Percentiles rank a stretch among this genome's conserved stretches.
phyloP scores from a whole-genome alignment of 768 basidiomycete species.

The Rubroboletus satanas region DNA sequence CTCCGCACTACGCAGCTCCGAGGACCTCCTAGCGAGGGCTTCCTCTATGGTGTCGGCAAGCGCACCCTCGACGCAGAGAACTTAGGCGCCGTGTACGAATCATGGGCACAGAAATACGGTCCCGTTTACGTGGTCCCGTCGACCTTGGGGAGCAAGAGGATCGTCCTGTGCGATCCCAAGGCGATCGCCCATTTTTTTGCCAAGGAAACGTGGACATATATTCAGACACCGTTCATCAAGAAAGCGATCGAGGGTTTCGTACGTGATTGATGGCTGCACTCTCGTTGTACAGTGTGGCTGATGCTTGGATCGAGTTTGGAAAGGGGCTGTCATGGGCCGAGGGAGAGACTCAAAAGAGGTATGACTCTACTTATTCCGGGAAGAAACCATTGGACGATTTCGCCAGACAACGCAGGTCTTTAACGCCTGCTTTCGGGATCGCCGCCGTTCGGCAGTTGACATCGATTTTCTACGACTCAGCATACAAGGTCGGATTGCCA shows the following conservation, averaged over 20 bases:
- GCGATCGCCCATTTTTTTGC: slow-evolving; percentile 6
- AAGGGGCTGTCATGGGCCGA: slow-evolving; percentile 24
- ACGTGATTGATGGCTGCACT: not conserved
- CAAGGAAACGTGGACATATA: slow-evolving; percentile 31
- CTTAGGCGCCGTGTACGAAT: slow-evolving; percentile 10
- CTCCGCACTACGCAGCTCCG: slow-evolving; percentile 10
- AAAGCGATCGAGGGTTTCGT: slow-evolving; percentile 31
- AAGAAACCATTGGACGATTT: not conserved
- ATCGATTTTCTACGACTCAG: slow-evolving; percentile 39
- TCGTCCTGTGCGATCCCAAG: slow-evolving; percentile 39
- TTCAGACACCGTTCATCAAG: slow-evolving; percentile 35
- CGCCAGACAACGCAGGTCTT: slow-evolving; percentile 34
- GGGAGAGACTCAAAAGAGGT: not conserved
- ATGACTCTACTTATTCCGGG: slow-evolving; percentile 12
- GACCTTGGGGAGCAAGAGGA: not conserved
- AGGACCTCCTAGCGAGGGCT: slow-evolving; percentile 13
- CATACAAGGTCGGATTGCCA: slow-evolving; percentile 6
- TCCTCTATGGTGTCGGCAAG: slow-evolving; percentile 14
- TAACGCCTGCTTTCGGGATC: slow-evolving; percentile 37
- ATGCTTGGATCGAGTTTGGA: slow-evolving; percentile 10
- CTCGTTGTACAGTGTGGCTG: not conserved
- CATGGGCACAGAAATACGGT: slow-evolving; percentile 18
- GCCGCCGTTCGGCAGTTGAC: slow-evolving; percentile 35
- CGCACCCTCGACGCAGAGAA: not conserved
- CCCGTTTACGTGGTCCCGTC: slow-evolving; percentile 6